A percentile compares a stretch with the other conserved stretches of the same genome.
phyloP scores from a whole-genome alignment of 2,329 filamentous ascomycete species.

The Cercospora beticola region DNA sequence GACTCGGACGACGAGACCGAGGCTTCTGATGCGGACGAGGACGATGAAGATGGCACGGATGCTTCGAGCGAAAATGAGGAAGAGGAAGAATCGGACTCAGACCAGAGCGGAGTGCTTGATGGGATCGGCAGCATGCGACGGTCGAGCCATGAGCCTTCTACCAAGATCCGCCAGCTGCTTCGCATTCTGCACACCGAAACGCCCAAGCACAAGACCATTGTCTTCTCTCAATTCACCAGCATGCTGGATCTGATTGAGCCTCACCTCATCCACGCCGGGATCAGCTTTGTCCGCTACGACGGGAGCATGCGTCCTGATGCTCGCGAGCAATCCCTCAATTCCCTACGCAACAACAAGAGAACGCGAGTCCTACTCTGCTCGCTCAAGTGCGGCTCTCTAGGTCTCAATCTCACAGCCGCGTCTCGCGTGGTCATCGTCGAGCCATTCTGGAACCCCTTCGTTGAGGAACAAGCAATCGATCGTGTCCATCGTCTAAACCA shows the following conservation, averaged over 20 bases:
- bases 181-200: conserved; percentile 77
- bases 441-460: conserved; percentile 97
- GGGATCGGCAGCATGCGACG: conserved; percentile 26
- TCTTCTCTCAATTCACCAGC: conserved; percentile 97
- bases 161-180: conserved; percentile 87
- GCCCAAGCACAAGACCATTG: conserved; percentile 87
- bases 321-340: conserved; percentile 80
- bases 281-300: conserved; percentile 86
- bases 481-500: conserved; percentile 98
- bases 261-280: conserved; percentile 72
- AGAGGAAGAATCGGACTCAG: conserved; percentile 43
- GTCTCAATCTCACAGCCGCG: conserved; percentile 90
- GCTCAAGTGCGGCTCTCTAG: conserved; percentile 88
- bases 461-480: conserved; percentile 98
- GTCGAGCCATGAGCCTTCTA: conserved; percentile 66
- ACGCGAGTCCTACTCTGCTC: conserved; percentile 88
- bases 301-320: conserved; percentile 92
- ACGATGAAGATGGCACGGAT: conserved; percentile 39
- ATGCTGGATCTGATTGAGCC: conserved; percentile 97
- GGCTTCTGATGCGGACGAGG: conserved; percentile 60
- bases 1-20: conserved; percentile 30
- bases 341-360: conserved; percentile 69
- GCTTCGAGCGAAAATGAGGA: conserved; percentile 45
- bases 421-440: conserved; percentile 92
- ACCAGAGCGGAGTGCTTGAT: conserved; percentile 39